Evolutionary conservation across 345 rosid genomes (phyloP).

Genomic region (Syzygium aromaticum): DNA sequence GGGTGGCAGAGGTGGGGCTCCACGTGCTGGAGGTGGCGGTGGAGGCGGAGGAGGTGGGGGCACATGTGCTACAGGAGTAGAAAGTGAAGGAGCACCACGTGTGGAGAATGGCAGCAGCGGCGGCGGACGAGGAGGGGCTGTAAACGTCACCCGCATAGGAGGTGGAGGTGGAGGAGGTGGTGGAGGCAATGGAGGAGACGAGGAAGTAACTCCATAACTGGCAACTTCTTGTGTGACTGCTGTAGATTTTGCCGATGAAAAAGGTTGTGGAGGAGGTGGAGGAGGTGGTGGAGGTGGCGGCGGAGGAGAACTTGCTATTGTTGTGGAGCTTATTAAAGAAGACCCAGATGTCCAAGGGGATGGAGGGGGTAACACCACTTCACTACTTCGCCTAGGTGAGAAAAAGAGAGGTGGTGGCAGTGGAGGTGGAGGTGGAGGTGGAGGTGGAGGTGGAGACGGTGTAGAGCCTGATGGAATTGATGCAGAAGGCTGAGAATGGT

Average conservation of each 20-base stretch:
- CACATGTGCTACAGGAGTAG: neutral
- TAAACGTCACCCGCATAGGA: neutral
- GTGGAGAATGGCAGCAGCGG: neutral
- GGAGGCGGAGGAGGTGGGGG: constrained; percentile 2
- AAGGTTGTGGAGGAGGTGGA: neutral
- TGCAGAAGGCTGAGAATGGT: constrained; percentile 4
- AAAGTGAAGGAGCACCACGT: neutral
- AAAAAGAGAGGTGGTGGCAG: constrained; percentile 37
- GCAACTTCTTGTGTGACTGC: neutral
- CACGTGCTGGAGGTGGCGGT: neutral
- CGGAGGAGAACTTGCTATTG: neutral
- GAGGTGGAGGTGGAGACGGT: constrained; percentile 17
- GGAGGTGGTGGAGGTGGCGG: neutral
- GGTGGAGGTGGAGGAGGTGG: constrained; percentile 6
- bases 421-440: constrained; percentile 20
- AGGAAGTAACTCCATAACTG: neutral
- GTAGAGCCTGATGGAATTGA: constrained; percentile 11
- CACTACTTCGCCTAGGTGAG: constrained; percentile 20
- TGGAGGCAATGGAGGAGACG: neutral
- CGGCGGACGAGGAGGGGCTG: neutral
- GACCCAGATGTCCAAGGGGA: constrained; percentile 51
- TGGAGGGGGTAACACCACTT: constrained; percentile 27
- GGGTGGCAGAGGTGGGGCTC: constrained; percentile 3
- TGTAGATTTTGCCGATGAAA: neutral
- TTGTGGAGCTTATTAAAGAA: constrained; percentile 10